These are phyloP conservation scores for Penicillium verhagenii DNA, from an alignment of 495 filamentous ascomycete species.

Conservation along the genomic window DNA sequence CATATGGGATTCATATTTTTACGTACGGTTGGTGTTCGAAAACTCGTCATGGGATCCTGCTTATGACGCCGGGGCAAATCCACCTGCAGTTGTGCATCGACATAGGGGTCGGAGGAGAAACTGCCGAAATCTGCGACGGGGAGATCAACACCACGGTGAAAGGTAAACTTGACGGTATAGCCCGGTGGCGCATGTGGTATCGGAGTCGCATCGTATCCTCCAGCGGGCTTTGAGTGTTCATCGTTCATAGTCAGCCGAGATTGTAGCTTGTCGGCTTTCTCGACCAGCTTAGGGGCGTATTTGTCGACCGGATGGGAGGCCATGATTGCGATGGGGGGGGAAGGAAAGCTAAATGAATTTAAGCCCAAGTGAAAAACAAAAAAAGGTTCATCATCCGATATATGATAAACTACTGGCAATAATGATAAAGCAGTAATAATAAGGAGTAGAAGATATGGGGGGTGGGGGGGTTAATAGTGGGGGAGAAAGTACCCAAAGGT, in stretches of 20 bases:
- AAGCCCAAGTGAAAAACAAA: background rate
- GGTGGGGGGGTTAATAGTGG: background rate
- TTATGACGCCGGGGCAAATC: constrained; percentile 70
- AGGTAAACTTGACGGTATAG: constrained; percentile 81
- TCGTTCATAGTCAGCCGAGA: constrained; percentile 40
- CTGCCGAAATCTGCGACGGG: constrained; percentile 77
- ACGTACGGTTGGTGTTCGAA: constrained; percentile 74
- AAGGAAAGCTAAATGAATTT: constrained; percentile 1
- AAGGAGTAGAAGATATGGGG: background rate
- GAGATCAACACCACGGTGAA: constrained; percentile 76
- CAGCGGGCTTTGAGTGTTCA: constrained; percentile 53
- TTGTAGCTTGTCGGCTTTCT: constrained; percentile 59
- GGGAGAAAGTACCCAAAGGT: background rate
- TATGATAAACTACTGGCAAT: background rate
- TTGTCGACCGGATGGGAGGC: constrained; percentile 31
- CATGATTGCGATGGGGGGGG: constrained; percentile 20
- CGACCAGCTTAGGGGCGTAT: constrained; percentile 49
- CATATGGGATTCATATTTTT: constrained; percentile 70
- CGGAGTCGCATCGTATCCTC: constrained; percentile 77
- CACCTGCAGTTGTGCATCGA: constrained; percentile 65
- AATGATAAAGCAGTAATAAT: background rate
- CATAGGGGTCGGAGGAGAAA: constrained; percentile 81
- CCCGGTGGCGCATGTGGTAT: constrained; percentile 69
- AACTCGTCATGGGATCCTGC: constrained; percentile 68
- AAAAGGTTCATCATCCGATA: background rate